Evolutionary conservation across 352 stramenopile species (phyloP), one percentile per base, ranked within the genome.

Genomic region (Hyaloperonospora brassicae): DNA sequence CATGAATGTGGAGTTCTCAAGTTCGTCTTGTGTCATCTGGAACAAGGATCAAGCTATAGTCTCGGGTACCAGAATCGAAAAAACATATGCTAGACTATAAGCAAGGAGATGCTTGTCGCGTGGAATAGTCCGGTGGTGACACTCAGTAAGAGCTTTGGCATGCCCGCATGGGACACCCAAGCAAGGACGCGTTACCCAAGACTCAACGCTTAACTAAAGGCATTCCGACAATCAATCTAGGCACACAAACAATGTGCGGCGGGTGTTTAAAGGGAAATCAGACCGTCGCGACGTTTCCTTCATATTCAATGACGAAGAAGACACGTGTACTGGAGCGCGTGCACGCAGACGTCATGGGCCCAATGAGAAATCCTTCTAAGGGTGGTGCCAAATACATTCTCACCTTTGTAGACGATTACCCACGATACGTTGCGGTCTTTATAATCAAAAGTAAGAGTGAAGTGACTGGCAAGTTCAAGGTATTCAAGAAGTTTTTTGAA

Each of bases 131-230:
- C 1, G 48, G 27, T 0, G 24, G n/a, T n/a, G 25, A 55, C 22
- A 57, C 17, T 36, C 10, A 68, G 45, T 61, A 50, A 55, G 53
- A 59, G 44, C 39, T 68, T 25, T 61, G 52, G 50, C 50, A 69
- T 14, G 56, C 61, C 35, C 49, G 39, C 39, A 23, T 44, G 39
- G 39, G 10, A 47, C 0, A 9, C 17, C 17, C 12, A 36, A 17
- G 13, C n/a, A 50, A 34, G 21, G 47, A 34, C 34, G 21, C 22
- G 21, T 17, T 49, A 14, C 30, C 21, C 0, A 54, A 55, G 24
- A 57, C 40, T 2, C 52, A 61, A 41, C 27, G 27, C 25, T n/a
- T 45, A 13, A 64, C 57, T 27, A 51, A 41, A 5, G 43, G 45
- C 35, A 51, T 34, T 34, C 55, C 24, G 39, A 22, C n/a, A 23